These are phyloP conservation scores for Gentiana dahurica DNA, from an alignment of 257 asterid species.

Conservation along the genomic window DNA sequence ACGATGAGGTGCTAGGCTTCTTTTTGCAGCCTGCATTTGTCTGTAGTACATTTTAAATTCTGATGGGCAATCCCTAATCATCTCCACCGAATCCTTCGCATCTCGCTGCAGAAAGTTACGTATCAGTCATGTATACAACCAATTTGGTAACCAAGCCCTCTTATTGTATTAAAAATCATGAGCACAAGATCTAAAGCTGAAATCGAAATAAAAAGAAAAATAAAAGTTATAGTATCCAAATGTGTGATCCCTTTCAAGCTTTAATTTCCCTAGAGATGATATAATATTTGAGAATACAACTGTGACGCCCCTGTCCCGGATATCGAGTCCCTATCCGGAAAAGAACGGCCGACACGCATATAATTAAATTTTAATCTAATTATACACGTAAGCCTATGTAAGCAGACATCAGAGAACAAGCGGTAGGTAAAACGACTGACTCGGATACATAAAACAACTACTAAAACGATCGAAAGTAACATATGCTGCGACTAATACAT, in stretches of 20 bases:
- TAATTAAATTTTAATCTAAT: too few relatives aligned
- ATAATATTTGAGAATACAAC: not conserved
- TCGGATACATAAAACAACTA: too few relatives aligned
- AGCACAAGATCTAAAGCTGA: not conserved
- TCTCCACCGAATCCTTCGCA: slow-evolving; percentile 73
- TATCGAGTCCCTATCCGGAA: too few relatives aligned
- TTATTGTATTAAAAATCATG: not conserved
- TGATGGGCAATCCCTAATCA: slow-evolving; percentile 58
- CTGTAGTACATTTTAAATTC: slow-evolving; percentile 91
- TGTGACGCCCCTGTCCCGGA: too few relatives aligned
- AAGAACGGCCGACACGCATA: too few relatives aligned
- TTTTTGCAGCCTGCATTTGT: slow-evolving; percentile 98
- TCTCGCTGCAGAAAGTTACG: slow-evolving; percentile 53
- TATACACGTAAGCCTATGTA: too few relatives aligned
- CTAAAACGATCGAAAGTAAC: too few relatives aligned
- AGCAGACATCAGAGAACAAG: too few relatives aligned
- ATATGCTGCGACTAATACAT: too few relatives aligned
- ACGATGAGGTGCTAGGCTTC: slow-evolving; percentile 90
- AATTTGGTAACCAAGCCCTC: not conserved
- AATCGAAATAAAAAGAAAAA: not conserved
- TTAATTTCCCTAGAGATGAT: not conserved
- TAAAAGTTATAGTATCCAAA: not conserved
- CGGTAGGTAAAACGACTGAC: too few relatives aligned
- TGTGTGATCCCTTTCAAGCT: not conserved
- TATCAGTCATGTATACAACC: not conserved